Evolutionary conservation across 805 yeast genomes (phyloP).

Genomic region (Wickerhamomyces queroliae): DNA sequence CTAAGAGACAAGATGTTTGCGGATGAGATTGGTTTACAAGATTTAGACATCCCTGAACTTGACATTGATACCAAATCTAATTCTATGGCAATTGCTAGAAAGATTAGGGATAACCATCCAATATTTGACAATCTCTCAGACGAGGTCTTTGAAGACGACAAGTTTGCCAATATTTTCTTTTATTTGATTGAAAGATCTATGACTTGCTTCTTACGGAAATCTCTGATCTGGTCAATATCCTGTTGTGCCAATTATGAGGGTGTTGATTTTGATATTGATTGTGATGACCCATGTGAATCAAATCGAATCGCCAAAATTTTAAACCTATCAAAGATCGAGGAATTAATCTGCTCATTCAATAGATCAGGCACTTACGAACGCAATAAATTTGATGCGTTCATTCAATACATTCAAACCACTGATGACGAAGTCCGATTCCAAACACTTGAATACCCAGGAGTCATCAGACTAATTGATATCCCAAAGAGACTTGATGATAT

Average conservation of each 20-base stretch:
- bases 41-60: slow-evolving; percentile 25
- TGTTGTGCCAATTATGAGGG: slow-evolving; percentile 41
- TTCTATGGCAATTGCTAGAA: slow-evolving; percentile 8
- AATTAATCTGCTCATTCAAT: slow-evolving; percentile 10
- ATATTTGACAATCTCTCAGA: slow-evolving; percentile 23
- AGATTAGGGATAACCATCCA: slow-evolving; percentile 21
- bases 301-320: slow-evolving; percentile 46
- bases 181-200: slow-evolving; percentile 49
- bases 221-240: slow-evolving; percentile 50
- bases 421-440: slow-evolving; percentile 15
- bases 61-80: slow-evolving; percentile 6
- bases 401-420: slow-evolving; percentile 14
- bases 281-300: slow-evolving; percentile 38
- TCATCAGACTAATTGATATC: slow-evolving; percentile 34
- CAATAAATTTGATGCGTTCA: slow-evolving; percentile 11
- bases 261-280: slow-evolving; percentile 22
- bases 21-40: slow-evolving; percentile 25
- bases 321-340: slow-evolving; percentile 35
- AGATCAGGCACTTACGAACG: slow-evolving; percentile 20
- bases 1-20: slow-evolving; percentile 23
- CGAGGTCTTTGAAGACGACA: slow-evolving; percentile 15
- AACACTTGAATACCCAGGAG: slow-evolving; percentile 57
- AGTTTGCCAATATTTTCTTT: slow-evolving; percentile 36
- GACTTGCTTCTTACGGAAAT: slow-evolving; percentile 61
- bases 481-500: slow-evolving; percentile 66